Base-by-base conservation (phyloP, 1,284 basidiomycete species). In the Blastosporella zonata region DNA sequence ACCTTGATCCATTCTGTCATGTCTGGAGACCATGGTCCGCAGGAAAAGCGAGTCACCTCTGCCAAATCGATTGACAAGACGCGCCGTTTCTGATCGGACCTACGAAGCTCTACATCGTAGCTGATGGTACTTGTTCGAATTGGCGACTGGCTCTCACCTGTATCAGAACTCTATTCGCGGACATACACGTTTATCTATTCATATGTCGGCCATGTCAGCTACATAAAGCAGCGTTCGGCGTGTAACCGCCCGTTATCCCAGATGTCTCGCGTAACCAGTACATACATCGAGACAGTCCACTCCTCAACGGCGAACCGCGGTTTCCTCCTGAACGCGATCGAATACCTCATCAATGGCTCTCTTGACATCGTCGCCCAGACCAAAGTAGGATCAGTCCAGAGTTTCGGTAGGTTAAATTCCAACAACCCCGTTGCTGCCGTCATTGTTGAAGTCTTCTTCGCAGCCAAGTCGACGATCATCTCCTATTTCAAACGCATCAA, bases 381-480 rank as follows among this genome's bases (percentile, higher is more conserved):
- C 9, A 43, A 39, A 36, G 3, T 36, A 5, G 33, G 15, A 13
- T 46, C 38, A n/a, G 1, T 50, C 0, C 44, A 29, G 4, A 31
- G 38, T 35, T 36, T 41, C 15, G 38, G 49, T 50, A 6, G 18
- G 42, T 15, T 2, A 18, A 7, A 2, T 7, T 5, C 18, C 6
- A 10, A 18, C 17, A 9, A 10, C 12, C 23, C 9, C 18, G 1
- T 1, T n/a, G n/a, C 15, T 28, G 6, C 20, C 3, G 22, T n/a
- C 5, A 34, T 8, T n/a, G 29, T 12, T 12, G 6, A 7, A 3
- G 8, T 34, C 15, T 18, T 34, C 21, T 13, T 37, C 15, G 3
- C 9, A 50, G 49, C 49, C 13, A 50, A 50, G 23, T 40, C 43
- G 10, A 50, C 43, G 5, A 37, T 50, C 20, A 22, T 50, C 1